A percentile compares a stretch with the other conserved stretches of the same genome.
Conservation (phyloP, 1,139 yeast genomes). For the Meyerozyma guilliermondii region DNA sequence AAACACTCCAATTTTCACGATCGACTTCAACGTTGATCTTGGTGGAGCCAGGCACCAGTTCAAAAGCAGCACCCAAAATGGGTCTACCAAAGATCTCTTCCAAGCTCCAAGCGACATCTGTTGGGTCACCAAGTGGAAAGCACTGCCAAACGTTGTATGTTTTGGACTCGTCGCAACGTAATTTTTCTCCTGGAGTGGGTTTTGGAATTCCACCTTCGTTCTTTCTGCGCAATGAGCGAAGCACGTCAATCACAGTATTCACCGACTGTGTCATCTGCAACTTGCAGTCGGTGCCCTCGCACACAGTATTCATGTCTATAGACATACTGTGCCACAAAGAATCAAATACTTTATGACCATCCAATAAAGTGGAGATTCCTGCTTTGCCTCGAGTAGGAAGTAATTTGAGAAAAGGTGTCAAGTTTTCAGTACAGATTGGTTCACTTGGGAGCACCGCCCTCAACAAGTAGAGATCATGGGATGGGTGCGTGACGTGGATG, state of each 20-base stretch:
- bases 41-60: conserved; percentile 29
- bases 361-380: conserved; percentile 79
- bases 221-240: conserved; percentile 55
- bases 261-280: conserved; percentile 65
- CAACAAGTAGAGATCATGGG: conserved; percentile 47
- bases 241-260: conserved; percentile 69
- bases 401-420: conserved; percentile 87
- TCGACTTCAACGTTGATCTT: conserved; percentile 42
- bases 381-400: conserved; percentile 91
- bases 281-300: conserved; percentile 37
- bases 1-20: conserved; percentile 44
- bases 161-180: conserved; percentile 68
- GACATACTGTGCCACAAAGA: conserved; percentile 95
- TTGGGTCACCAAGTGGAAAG: conserved; percentile 63
- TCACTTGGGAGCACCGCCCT: conserved; percentile 93
- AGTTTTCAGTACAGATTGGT: conserved; percentile 94
- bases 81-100: conserved; percentile 64
- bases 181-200: conserved; percentile 62
- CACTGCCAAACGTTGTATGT: conserved; percentile 60
- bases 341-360: conserved; percentile 95
- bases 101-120: conserved; percentile 50
- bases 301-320: conserved; percentile 67
- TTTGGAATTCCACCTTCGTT: conserved; percentile 70
- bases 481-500: conserved; percentile 17
- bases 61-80: conserved; percentile 61